phyloP scores from a whole-genome alignment of 2,329 filamentous ascomycete genomes.

The Ascochyta lentis region DNA sequence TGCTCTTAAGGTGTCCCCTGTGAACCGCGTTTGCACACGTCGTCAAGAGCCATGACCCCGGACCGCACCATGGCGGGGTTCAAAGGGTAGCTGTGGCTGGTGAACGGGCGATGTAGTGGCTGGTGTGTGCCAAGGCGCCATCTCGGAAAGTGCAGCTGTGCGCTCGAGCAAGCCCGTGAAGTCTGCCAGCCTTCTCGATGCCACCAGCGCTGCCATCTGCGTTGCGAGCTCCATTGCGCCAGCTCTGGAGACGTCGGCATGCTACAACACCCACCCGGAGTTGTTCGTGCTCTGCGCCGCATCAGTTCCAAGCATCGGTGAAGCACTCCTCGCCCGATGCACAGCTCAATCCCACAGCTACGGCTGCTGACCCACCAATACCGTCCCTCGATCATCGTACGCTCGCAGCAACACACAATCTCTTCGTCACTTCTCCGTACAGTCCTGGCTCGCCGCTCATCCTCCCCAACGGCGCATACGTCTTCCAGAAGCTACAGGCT shows the following conservation, averaged over 20 bases:
- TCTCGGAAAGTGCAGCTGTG: conserved; percentile 28
- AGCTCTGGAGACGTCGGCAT: conserved; percentile 16
- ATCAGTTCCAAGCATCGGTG: conserved; percentile 33
- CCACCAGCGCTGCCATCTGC: conserved; percentile 35
- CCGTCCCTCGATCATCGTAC: conserved; percentile 58
- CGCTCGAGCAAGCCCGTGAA: conserved; percentile 17
- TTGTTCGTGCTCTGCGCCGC: conserved; percentile 47
- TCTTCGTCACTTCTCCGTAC: conserved; percentile 80
- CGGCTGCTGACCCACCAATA: conserved; percentile 43
- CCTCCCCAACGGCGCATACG: conserved; percentile 77
- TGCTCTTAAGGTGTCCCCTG: background rate
- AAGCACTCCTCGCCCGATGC: conserved; percentile 28
- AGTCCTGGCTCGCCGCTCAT: conserved; percentile 88
- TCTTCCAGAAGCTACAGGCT: conserved; percentile 83
- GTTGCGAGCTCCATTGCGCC: conserved; percentile 13
- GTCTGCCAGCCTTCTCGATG: conserved; percentile 38
- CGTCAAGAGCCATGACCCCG: background rate
- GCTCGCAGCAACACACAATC: conserved; percentile 65
- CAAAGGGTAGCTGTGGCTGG: conserved; percentile 5
- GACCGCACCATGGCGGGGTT: conserved; percentile 11
- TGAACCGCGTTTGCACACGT: background rate
- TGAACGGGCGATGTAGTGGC: background rate
- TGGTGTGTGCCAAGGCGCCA: conserved; percentile 35
- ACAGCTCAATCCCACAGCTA: conserved; percentile 38
- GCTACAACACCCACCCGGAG: conserved; percentile 14